These are phyloP conservation scores for Gastrolobium villosum DNA, from an alignment of 306 rosid genomes.

Conservation along the genomic window DNA sequence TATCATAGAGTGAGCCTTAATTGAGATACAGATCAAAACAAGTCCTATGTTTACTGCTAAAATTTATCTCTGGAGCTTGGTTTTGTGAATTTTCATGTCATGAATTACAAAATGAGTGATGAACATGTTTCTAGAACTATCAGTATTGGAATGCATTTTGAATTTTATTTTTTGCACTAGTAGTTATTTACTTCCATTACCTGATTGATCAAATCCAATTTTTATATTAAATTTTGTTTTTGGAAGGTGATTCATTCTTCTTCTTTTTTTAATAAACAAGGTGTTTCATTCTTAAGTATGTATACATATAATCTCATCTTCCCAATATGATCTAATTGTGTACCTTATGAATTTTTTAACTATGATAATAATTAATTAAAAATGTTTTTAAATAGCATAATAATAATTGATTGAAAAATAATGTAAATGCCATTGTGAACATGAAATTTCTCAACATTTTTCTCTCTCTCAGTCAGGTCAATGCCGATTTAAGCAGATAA, in stretches of 20 bases:
- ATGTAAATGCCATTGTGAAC: too few species aligned
- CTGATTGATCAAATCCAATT: background rate
- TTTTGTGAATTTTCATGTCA: conserved; percentile 24
- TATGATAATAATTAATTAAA: too few species aligned
- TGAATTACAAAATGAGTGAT: conserved; percentile 12
- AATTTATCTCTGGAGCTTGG: background rate
- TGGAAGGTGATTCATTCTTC: background rate
- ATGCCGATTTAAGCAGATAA: too few species aligned
- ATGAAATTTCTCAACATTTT: too few species aligned
- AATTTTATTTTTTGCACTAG: conserved; percentile 23
- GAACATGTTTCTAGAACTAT: conserved; percentile 11
- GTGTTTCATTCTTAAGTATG: background rate
- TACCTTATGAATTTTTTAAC: too few species aligned
- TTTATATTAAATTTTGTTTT: background rate
- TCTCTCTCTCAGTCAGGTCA: too few species aligned
- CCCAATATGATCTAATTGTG: too few species aligned
- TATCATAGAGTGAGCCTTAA: background rate
- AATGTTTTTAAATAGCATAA: too few species aligned
- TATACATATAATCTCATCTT: too few species aligned
- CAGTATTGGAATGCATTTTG: conserved; percentile 29
- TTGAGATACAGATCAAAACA: background rate
- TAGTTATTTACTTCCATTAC: conserved; percentile 5
- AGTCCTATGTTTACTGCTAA: background rate
- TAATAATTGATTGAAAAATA: too few species aligned
- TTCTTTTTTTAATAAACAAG: too few species aligned